Base-by-base conservation (phyloP, 495 filamentous ascomycete species). In the Xylaria sp. region DNA sequence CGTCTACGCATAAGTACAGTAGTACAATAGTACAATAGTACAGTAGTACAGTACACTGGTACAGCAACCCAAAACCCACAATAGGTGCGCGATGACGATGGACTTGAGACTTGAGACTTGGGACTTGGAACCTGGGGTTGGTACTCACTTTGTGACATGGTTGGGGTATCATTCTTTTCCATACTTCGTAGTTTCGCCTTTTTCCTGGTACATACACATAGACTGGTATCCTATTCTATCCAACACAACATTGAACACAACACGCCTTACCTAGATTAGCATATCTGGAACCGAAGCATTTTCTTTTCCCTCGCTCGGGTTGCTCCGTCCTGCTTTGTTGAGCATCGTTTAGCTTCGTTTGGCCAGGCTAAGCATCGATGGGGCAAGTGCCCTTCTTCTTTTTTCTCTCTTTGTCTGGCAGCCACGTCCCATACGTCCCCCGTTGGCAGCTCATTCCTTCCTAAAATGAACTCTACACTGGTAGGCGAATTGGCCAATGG, bases 401-500 rank as follows among this genome's bases (percentile, higher is more conserved):
- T 26, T 52, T 29, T 21, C 50, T 26, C 33, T 57, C 44, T 52
- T 65, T 68, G 59, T 57, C 46, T 50, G 50, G 69, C 44, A 71
- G 61, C 24, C 50, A 50, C 69, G 14, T 33, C 50, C 29, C n/a
- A n/a, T n/a, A n/a, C n/a, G 6, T 3, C 33, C 41, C n/a, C 63
- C 5, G 52, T 19, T 65, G 35, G 46, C 40, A 33, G 7, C 11
- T 29, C 69, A 66, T 71, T 71, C 69, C 69, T 59, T 37, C 57
- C 31, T 43, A 46, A n/a, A 50, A 55, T 43, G 37, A 26, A 26
- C 61, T 35, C 37, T 65, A 40, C 41, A 59, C 33, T 11, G 50
- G 50, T 19, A 11, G 6, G 2, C 2, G n/a, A n/a, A n/a, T 43
- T 24, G 61, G 19, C 61, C 61, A 71, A 71, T 65, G 14, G 29